phyloP scores from a whole-genome alignment of 176 grass and related monocot species.

The Calamus simplicifolius region DNA sequence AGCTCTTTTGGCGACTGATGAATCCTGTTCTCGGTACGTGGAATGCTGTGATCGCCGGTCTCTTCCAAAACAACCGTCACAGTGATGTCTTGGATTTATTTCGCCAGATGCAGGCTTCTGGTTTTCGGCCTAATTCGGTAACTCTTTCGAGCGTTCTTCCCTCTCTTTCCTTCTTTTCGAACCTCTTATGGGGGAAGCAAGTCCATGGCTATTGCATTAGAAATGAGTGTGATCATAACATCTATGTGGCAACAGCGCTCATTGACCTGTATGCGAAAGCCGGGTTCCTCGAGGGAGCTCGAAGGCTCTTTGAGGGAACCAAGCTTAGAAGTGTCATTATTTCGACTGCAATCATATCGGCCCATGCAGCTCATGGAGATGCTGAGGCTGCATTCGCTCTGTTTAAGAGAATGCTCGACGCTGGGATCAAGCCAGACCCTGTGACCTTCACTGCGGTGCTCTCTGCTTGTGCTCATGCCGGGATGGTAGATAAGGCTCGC shows the following conservation, averaged over 20 bases:
- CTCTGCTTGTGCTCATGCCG: slow-evolving; percentile 47
- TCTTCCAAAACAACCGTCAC: slow-evolving; percentile 43
- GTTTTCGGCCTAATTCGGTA: slow-evolving; percentile 43
- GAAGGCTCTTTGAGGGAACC: slow-evolving; percentile 28
- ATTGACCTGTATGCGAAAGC: slow-evolving; percentile 51
- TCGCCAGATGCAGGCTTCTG: slow-evolving; percentile 40
- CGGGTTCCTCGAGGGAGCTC: slow-evolving; percentile 42
- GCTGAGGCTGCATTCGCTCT: slow-evolving; percentile 24
- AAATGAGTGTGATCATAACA: slow-evolving; percentile 44
- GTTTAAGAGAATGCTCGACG: slow-evolving; percentile 38
- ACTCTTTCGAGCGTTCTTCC: slow-evolving; percentile 47
- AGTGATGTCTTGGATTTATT: slow-evolving; percentile 30
- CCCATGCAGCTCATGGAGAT: slow-evolving; percentile 48
- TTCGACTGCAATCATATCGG: slow-evolving; percentile 64
- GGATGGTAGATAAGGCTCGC: slow-evolving; percentile 46
- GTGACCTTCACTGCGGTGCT: slow-evolving; percentile 53
- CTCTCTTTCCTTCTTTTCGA: slow-evolving; percentile 39
- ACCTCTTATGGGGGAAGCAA: slow-evolving; percentile 43
- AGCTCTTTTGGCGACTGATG: slow-evolving; percentile 35
- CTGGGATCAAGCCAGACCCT: slow-evolving; percentile 31
- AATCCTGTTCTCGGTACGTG: slow-evolving; percentile 38
- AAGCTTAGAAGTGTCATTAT: slow-evolving; percentile 28
- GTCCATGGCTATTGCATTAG: slow-evolving; percentile 51
- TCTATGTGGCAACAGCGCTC: slow-evolving; percentile 35
- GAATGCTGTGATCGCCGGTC: slow-evolving; percentile 49